These are phyloP conservation scores for Blastobotrys capitulatus DNA, from an alignment of 1,139 yeast genomes.

Conservation along the genomic window DNA sequence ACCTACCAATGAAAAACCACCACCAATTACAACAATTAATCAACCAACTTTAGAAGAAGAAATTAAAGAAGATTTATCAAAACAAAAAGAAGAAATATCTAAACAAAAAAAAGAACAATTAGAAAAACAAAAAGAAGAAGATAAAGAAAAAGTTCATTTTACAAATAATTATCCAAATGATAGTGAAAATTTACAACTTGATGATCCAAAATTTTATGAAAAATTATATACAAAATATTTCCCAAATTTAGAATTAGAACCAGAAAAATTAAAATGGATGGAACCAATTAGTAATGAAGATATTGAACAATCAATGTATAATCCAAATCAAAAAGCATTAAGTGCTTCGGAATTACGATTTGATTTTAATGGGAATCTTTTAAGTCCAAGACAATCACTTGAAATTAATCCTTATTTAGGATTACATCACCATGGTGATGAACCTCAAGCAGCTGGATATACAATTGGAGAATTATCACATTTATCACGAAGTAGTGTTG, in stretches of 20 bases:
- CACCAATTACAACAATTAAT: background rate
- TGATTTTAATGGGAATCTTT: conserved; percentile 76
- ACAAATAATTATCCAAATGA: conserved; percentile 21
- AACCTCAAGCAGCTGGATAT: conserved; percentile 89
- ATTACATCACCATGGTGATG: conserved; percentile 85
- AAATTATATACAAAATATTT: conserved; percentile 79
- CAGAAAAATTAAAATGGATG: conserved; percentile 90
- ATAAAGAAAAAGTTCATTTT: background rate
- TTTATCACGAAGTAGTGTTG: conserved; percentile 68
- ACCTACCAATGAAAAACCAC: background rate
- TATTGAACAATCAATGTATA: conserved; percentile 34
- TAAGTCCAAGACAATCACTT: conserved; percentile 46
- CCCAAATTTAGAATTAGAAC: conserved; percentile 83
- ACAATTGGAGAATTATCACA: conserved; percentile 79
- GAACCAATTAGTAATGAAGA: conserved; percentile 42
- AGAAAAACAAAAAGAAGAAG: background rate
- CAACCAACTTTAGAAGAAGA: background rate
- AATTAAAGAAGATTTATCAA: background rate
- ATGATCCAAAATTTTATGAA: conserved; percentile 60
- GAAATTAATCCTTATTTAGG: conserved; percentile 57
- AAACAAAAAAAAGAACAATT: background rate
- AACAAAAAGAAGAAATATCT: background rate
- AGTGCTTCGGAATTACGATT: conserved; percentile 60
- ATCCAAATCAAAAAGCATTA: conserved; percentile 29
- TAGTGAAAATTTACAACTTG: conserved; percentile 22